These are phyloP conservation scores for Phytophthora palmivora DNA, from an alignment of 352 stramenopile genomes.

Conservation along the genomic window DNA sequence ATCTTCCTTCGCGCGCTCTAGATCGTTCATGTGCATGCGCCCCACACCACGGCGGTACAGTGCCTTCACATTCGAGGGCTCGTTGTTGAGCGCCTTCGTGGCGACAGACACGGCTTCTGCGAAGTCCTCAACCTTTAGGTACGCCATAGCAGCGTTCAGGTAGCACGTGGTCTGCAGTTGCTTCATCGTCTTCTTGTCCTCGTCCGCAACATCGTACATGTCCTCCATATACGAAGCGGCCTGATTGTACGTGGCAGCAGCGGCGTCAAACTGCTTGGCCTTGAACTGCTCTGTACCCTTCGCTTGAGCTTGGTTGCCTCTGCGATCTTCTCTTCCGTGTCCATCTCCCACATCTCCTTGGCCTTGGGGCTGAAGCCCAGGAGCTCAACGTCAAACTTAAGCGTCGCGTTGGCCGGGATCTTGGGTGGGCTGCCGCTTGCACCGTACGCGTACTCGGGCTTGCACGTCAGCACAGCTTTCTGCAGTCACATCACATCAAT, in stretches of 20 bases:
- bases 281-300: conserved; percentile 95
- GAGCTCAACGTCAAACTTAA: conserved; percentile 97
- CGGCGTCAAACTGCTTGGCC: conserved; percentile 84
- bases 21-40: conserved; percentile 85
- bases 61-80: conserved; percentile 84
- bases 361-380: conserved; percentile 94
- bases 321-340: conserved; percentile 81
- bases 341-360: conserved; percentile 96
- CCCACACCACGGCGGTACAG: conserved; percentile 87
- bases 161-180: conserved; percentile 90
- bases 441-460: conserved; percentile 95
- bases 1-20: conserved; percentile 90
- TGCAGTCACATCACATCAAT: conserved; percentile 27
- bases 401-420: conserved; percentile 93
- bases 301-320: conserved; percentile 91
- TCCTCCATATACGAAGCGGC: conserved; percentile 87
- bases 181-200: conserved; percentile 88
- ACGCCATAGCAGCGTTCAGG: conserved; percentile 95
- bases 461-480: conserved; percentile 93
- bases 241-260: conserved; percentile 86
- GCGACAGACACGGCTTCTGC: conserved; percentile 83
- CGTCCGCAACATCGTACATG: conserved; percentile 87
- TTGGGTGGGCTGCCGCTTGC: conserved; percentile 90
- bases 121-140: conserved; percentile 93
- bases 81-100: conserved; percentile 86